These are phyloP conservation scores for Athelia sp. DNA, from an alignment of 1,284 basidiomycete genomes.

Conservation along the genomic window DNA sequence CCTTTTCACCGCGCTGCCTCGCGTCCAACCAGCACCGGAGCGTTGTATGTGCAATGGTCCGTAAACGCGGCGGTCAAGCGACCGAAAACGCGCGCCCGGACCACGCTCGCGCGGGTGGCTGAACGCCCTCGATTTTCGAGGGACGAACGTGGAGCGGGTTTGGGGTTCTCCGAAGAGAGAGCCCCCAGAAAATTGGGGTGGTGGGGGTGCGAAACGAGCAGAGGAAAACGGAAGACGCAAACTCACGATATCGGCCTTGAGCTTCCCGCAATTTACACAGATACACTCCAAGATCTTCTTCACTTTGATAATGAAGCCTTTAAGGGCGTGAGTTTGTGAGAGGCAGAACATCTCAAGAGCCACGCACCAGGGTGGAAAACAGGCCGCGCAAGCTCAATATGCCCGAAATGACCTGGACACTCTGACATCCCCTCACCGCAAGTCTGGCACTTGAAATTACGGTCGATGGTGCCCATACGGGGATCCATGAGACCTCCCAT, in stretches of 20 bases:
- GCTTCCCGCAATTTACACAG: constrained; percentile 97
- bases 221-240: constrained; percentile 54
- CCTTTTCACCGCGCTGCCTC: constrained; percentile 86
- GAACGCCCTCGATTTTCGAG: constrained; percentile 75
- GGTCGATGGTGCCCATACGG: constrained; percentile 97
- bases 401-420: constrained; percentile 98
- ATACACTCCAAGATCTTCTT: constrained; percentile 99
- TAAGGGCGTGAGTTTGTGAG: constrained; percentile 1
- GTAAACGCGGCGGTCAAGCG: constrained; percentile 85
- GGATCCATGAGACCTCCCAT: constrained; percentile 96
- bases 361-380: constrained; percentile 92
- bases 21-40: constrained; percentile 74
- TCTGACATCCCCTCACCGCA: constrained; percentile 99
- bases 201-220: constrained; percentile 87
- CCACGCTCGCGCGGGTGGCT: constrained; percentile 59
- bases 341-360: constrained; percentile 1
- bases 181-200: constrained; percentile 91
- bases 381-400: constrained; percentile 95
- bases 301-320: constrained; percentile 97
- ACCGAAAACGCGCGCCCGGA: constrained; percentile 72
- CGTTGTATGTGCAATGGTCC: constrained; percentile 48
- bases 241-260: constrained; percentile 96
- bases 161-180: constrained; percentile 92
- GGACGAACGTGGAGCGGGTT: constrained; percentile 72
- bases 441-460: constrained; percentile 99